phyloP scores from a whole-genome alignment of 352 stramenopile genomes.

The Phytophthora rubi region DNA sequence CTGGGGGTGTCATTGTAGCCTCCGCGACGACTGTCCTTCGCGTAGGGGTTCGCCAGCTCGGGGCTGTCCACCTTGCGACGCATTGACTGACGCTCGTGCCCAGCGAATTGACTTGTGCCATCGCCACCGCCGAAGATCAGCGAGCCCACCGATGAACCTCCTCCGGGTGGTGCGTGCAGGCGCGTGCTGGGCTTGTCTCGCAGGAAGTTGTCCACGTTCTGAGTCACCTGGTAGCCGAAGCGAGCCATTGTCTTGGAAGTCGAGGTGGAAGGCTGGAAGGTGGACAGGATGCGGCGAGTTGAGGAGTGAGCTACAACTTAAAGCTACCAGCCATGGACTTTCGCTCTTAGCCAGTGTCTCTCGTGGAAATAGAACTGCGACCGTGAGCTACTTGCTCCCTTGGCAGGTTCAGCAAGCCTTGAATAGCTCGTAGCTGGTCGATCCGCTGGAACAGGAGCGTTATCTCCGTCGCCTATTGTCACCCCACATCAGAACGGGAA shows the following conservation, averaged over 20 bases:
- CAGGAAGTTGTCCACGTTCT: constrained; percentile 86
- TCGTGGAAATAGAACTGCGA: constrained; percentile 36
- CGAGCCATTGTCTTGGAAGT: constrained; percentile 53
- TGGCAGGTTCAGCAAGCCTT: constrained; percentile 1
- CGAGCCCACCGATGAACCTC: constrained; percentile 72
- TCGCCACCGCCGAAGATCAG: constrained; percentile 77
- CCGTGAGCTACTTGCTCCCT: constrained; percentile 6
- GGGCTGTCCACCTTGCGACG: constrained; percentile 60
- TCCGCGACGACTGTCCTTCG: constrained; percentile 39
- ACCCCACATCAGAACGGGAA: constrained; percentile 17
- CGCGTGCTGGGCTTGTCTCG: constrained; percentile 80
- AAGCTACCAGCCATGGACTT: neutral
- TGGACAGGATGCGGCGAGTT: constrained; percentile 29
- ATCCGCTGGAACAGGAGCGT: constrained; percentile 16
- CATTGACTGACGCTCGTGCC: constrained; percentile 49
- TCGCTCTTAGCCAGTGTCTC: constrained; percentile 15
- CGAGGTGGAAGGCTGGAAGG: constrained; percentile 3
- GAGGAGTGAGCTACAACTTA: constrained; percentile 33
- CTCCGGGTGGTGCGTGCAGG: constrained; percentile 72
- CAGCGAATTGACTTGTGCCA: constrained; percentile 56
- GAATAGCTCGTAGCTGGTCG: constrained; percentile 29
- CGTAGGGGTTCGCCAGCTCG: constrained; percentile 60
- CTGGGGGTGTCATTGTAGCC: constrained; percentile 31
- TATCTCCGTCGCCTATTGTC: constrained; percentile 7
- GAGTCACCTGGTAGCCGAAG: constrained; percentile 62